Evolutionary conservation across 129 eudicot genomes (phyloP).

Genomic region (carrot (Daucus carota)): DNA sequence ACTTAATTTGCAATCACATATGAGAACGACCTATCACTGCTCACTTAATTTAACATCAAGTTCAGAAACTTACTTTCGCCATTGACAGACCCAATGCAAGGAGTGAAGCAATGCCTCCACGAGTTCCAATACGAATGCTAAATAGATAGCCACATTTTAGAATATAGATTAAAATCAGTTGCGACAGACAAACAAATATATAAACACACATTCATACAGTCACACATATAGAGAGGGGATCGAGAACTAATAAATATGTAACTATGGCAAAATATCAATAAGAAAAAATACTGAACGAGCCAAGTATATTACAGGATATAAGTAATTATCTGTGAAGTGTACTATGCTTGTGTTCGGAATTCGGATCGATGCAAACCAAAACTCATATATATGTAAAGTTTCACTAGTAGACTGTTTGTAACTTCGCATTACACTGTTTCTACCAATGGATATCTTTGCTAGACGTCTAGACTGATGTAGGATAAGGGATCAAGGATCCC

Average conservation of each 20-base stretch:
- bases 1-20: no score
- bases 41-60: not conserved
- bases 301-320: not conserved
- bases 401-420: not conserved
- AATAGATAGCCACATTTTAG: not conserved
- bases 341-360: not conserved
- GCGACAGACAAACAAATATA: not conserved
- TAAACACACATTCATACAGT: not conserved
- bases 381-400: not conserved
- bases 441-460: slow-evolving; percentile 10
- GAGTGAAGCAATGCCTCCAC: not conserved
- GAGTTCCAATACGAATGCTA: not conserved
- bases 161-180: no score
- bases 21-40: no score
- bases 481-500: no score
- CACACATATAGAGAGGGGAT: no score
- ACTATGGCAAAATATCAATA: not conserved
- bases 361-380: not conserved
- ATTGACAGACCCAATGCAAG: not conserved
- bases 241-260: no score
- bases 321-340: not conserved
- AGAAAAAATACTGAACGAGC: not conserved
- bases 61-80: not conserved
- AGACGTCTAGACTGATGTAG: not conserved
- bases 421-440: not conserved